phyloP scores from a whole-genome alignment of 2,329 filamentous ascomycete species.

The Colletotrichum siamense region DNA sequence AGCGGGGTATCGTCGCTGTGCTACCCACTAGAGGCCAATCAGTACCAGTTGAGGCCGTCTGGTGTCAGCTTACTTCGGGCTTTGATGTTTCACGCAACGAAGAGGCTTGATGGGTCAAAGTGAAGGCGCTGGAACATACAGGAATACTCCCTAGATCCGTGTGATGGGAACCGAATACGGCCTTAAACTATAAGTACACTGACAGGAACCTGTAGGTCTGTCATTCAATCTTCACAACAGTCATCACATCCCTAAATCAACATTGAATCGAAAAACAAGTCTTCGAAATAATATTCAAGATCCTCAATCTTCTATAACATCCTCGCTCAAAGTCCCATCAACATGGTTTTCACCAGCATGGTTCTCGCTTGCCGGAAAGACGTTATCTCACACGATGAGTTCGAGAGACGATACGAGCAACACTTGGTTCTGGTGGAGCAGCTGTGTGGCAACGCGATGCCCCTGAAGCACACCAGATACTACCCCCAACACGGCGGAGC shows the following conservation, averaged over 20 bases:
- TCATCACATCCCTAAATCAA: no score
- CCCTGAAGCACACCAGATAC: conserved; percentile 3
- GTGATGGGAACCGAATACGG: neutral
- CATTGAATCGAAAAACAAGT: no score
- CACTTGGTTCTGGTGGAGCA: neutral
- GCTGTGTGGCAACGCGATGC: neutral
- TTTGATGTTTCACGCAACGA: neutral
- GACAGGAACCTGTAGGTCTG: neutral
- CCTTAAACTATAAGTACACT: neutral
- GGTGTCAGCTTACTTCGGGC: neutral
- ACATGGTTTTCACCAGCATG: conserved; percentile 4
- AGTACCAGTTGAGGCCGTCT: neutral
- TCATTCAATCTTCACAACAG: no score
- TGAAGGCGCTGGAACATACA: neutral
- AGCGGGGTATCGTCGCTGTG: neutral
- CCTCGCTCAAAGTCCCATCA: neutral
- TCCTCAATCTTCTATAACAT: neutral
- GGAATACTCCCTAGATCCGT: neutral
- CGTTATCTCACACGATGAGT: conserved; percentile 3
- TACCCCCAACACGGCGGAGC: neutral
- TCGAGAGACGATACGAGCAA: conserved; percentile 10
- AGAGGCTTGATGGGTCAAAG: neutral
- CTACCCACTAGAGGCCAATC: neutral
- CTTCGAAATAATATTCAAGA: neutral
- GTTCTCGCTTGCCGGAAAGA: neutral